A percentile compares a stretch with the other conserved stretches of the same genome.
Evolutionary conservation across 2,329 filamentous ascomycete genomes (phyloP).

Genomic region (Fusarium aywerte): DNA sequence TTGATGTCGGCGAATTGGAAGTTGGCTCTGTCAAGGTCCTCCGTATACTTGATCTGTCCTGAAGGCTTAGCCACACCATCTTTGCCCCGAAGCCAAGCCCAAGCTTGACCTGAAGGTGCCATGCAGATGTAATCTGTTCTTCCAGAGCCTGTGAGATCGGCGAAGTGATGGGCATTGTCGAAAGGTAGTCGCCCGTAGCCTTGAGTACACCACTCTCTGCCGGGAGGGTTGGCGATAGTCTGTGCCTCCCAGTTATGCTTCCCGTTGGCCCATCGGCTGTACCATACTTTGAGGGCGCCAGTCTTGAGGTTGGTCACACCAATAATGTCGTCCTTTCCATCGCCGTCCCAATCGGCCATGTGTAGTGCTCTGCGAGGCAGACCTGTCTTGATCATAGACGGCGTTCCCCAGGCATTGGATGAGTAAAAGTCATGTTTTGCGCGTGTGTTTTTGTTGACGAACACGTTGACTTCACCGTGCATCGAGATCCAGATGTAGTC

Average conservation of each 20-base stretch:
- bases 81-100: neutral
- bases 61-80: neutral
- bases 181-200: neutral
- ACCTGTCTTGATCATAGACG: conserved; percentile 2
- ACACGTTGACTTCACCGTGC: conserved; percentile 6
- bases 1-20: conserved; percentile 5
- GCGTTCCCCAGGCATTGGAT: neutral
- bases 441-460: conserved; percentile 1
- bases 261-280: neutral
- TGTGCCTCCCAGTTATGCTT: neutral
- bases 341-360: conserved; percentile 1
- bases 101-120: conserved; percentile 1
- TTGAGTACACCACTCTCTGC: conserved; percentile 8
- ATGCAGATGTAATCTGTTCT: conserved; percentile 2
- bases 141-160: neutral
- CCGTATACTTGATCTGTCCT: neutral
- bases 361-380: neutral
- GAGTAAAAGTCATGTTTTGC: neutral
- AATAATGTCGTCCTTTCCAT: conserved; percentile 1
- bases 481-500: conserved; percentile 8
- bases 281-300: conserved; percentile 3
- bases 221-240: neutral
- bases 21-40: conserved; percentile 1
- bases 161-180: conserved; percentile 4
- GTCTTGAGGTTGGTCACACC: conserved; percentile 6